Evolutionary conservation across 306 rosid species (phyloP).

Genomic region (Oemleria cerasiformis): DNA sequence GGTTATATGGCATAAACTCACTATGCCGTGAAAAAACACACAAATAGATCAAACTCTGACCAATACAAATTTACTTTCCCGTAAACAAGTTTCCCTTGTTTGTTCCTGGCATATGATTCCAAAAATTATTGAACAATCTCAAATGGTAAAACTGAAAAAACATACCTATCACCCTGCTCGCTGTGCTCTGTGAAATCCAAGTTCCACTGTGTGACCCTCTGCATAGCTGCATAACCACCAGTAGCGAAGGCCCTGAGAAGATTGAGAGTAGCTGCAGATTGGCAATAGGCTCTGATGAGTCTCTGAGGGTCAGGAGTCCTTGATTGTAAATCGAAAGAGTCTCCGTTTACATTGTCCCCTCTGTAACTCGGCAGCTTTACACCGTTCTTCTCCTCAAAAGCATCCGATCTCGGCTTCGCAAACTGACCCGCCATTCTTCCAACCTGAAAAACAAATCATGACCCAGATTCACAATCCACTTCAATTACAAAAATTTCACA

Average conservation of each 20-base stretch:
- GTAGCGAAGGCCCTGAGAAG: conserved; percentile 93
- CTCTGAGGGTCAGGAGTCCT: conserved; percentile 95
- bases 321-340: conserved; percentile 72
- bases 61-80: neutral
- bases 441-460: conserved; percentile 45
- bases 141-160: neutral
- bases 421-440: conserved; percentile 99
- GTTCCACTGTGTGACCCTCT: conserved; percentile 95
- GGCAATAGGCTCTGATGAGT: conserved; percentile 93
- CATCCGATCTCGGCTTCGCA: conserved; percentile 93
- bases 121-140: neutral
- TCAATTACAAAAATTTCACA: neutral
- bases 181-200: conserved; percentile 90
- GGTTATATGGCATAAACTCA: conserved; percentile 12
- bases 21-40: neutral
- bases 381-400: conserved; percentile 88
- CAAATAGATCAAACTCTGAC: conserved; percentile 3
- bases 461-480: conserved; percentile 15
- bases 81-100: neutral
- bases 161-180: conserved; percentile 93
- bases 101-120: neutral
- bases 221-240: conserved; percentile 99
- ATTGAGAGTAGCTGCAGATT: conserved; percentile 89
- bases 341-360: conserved; percentile 95
- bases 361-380: conserved; percentile 96